phyloP scores from a whole-genome alignment of 805 yeast genomes.

The Cyberlindnera japonica region DNA sequence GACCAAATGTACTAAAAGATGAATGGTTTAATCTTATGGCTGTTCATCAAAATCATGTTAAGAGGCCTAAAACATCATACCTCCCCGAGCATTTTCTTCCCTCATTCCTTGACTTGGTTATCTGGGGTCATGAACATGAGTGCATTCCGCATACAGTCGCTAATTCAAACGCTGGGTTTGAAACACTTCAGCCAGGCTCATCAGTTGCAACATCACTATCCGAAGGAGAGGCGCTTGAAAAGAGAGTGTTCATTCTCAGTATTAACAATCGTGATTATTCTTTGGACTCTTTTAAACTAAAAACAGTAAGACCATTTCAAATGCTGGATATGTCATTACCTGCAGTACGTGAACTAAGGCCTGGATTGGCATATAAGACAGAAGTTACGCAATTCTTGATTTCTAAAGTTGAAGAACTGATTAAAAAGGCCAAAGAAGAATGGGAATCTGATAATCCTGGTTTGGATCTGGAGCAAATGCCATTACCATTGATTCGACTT shows the following conservation, averaged over 20 bases:
- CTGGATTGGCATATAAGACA: constrained; percentile 57
- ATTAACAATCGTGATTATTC: constrained; percentile 55
- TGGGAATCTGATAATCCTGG: constrained; percentile 40
- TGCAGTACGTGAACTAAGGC: constrained; percentile 48
- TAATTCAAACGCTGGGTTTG: constrained; percentile 56
- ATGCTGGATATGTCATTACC: constrained; percentile 61
- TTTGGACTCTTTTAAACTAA: constrained; percentile 58
- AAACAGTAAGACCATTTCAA: constrained; percentile 77
- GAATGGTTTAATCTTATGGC: constrained; percentile 84
- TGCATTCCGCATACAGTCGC: constrained; percentile 68
- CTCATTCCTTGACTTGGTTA: constrained; percentile 69
- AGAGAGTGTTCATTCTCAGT: constrained; percentile 69
- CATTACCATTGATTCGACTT: constrained; percentile 77
- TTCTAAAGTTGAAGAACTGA: constrained; percentile 62
- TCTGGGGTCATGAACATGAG: constrained; percentile 99
- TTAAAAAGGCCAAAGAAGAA: constrained; percentile 50
- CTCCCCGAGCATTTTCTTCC: constrained; percentile 87
- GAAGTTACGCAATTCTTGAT: constrained; percentile 59
- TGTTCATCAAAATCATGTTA: constrained; percentile 84
- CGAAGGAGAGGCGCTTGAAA: constrained; percentile 76
- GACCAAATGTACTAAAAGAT: constrained; percentile 55
- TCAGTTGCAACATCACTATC: constrained; percentile 88
- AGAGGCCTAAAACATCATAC: constrained; percentile 75
- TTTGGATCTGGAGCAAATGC: constrained; percentile 36
- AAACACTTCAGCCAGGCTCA: constrained; percentile 88